Evolutionary conservation across 2,329 filamentous ascomycete genomes (phyloP), one percentile per base, ranked within the genome.

Genomic region (Lachnellula suecica): DNA sequence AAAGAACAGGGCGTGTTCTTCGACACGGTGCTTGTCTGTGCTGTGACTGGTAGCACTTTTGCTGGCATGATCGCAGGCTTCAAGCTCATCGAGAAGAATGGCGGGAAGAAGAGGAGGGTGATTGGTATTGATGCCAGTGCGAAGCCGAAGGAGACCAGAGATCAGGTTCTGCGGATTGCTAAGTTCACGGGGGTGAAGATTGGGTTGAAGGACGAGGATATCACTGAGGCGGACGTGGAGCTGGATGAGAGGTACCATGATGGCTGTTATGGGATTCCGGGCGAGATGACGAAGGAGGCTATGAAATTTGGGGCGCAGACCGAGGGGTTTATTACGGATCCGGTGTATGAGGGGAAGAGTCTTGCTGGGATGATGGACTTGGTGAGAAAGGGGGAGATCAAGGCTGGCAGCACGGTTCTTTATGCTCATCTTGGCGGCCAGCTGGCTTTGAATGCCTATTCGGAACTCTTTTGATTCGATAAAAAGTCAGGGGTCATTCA

Each of bases 281-380:
- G 87, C 59, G 71, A 81, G 66, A 72, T 73, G 61, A 90, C 87
- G 1, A 76, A 85, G 45, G 83, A 83, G 27, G 86, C 85, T 0
- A 89, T 90, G 65, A 79, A 79, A 67, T 84, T 87, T 63, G 84
- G 82, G 4, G 87, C 87, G 0, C 68, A 73, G 53, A 88, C 82
- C 1, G 87, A 90, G 71, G 87, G 80, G 0, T 84, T 90, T 61
- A 87, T 90, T 57, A 89, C 85, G 0, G 87, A 90, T 64, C 87
- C 86, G 0, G 87, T 90, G 1, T 90, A 90, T 63, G 86, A 89
- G 70, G 87, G 87, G 1, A 90, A 90, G 78, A 87, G 82, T 60
- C 71, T 90, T 67, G 85, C 85, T 4, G 87, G 86, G 0, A 78
- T 89, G 84, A 81, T 89, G 59, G 84, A 85, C 65, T 71, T 89